Base-by-base conservation (phyloP, 805 yeast genomes). In the Babjeviella inositovora region DNA sequence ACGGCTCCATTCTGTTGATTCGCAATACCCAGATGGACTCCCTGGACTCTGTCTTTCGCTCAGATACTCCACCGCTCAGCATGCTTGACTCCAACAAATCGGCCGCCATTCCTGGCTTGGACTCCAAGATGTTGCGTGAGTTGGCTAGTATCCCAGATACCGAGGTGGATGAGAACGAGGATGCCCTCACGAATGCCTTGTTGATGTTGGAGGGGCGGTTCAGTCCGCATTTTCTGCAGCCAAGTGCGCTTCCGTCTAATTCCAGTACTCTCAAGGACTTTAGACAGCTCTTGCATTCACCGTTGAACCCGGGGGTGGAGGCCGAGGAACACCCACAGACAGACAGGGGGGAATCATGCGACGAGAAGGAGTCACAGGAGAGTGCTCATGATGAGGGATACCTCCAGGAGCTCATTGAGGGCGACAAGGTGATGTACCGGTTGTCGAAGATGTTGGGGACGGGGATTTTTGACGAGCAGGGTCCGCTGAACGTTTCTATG, bases 121-220 rank as follows among this genome's bases (percentile, higher is more conserved):
- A 64, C 15, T 47, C 56, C n/a, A 63, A 60, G 4, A 74, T 70
- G 2, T 70, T 77, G 21, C 76, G 75, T 19, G 81, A 73, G 37
- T 57, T 84, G 22, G 92, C 92, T 2, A 76, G 77, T 5, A 69
- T 85, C 23, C 87, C 95, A 0, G 95, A 87, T 42, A n/a, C n/a
- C n/a, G 84, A 75, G 22, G 58, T 71, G 1, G 51, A 63, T 19
- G 57, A 52, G 18, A 65, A 59, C 14, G 67, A 61, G 10, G 79
- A 81, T 44, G 94, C 93, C 0, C 53, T 84, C 8, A 62, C 58
- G 24, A 67, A 70, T 22, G 84, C 97, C 0, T 53, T 85, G 33
- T 56, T 56, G 47, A 85, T 77, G 45, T 53, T 87, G 15, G 92
- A 80, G 46, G 97, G 94, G 1, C 66, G 57, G 18, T 55, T n/a